Conservation (phyloP, 2,329 filamentous ascomycete species). For the Aspergillus arachidicola region DNA sequence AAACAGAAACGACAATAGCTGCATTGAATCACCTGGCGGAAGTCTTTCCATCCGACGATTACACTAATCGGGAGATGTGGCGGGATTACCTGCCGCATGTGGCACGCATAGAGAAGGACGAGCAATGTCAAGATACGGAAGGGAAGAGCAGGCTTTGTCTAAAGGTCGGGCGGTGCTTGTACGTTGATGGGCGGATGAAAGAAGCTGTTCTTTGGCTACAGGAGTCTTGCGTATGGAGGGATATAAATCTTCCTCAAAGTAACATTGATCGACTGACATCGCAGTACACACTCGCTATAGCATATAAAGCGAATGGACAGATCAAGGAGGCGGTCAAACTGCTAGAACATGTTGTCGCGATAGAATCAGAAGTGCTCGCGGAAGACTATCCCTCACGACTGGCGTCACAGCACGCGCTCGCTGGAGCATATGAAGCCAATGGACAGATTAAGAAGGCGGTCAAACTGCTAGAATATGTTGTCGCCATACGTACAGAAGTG, state of each 20-base stretch:
- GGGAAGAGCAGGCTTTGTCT: neutral
- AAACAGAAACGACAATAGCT: conserved; percentile 11
- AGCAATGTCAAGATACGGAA: neutral
- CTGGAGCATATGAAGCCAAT: neutral
- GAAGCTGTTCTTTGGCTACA: conserved; percentile 6
- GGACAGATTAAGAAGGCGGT: neutral
- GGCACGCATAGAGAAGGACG: neutral
- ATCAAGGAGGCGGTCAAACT: neutral
- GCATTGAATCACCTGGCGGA: conserved; percentile 15
- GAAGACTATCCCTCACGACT: neutral
- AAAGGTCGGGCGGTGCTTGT: neutral
- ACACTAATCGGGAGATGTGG: conserved; percentile 27
- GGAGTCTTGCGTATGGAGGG: neutral
- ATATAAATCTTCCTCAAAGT: neutral
- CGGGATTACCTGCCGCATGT: conserved; percentile 35
- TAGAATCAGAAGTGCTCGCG: neutral
- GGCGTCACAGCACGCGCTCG: neutral
- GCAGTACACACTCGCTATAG: neutral
- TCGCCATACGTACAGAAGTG: too few relatives aligned
- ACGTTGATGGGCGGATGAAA: neutral
- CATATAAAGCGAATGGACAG: neutral
- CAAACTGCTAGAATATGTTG: neutral
- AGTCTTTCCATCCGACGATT: conserved; percentile 11
- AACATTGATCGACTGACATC: neutral
- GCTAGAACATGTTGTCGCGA: neutral